phyloP scores from a whole-genome alignment of 2,329 filamentous ascomycete genomes.

The Neofusicoccum cordaticola region DNA sequence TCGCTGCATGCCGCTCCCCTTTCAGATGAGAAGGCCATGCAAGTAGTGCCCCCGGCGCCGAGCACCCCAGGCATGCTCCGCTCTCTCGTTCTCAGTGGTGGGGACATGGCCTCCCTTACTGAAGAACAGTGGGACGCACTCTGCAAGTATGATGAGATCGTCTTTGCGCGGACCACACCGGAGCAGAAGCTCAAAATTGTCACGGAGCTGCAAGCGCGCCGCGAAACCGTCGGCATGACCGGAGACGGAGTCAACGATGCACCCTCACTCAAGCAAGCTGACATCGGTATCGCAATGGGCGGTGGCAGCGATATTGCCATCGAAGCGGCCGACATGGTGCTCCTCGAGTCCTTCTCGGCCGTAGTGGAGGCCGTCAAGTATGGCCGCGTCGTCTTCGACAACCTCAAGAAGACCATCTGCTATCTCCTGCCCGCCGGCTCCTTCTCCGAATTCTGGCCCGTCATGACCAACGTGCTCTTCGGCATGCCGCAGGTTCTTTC shows the following conservation, averaged over 20 bases:
- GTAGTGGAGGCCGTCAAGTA: slow-evolving; percentile 71
- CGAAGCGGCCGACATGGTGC: slow-evolving; percentile 61
- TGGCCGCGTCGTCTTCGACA: slow-evolving; percentile 75
- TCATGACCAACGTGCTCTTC: slow-evolving; percentile 69
- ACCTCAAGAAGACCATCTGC: slow-evolving; percentile 73
- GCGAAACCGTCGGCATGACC: slow-evolving; percentile 55
- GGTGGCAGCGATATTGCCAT: slow-evolving; percentile 60
- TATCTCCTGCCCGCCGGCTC: slow-evolving; percentile 70
- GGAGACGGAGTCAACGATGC: slow-evolving; percentile 51
- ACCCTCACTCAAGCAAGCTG: slow-evolving; percentile 57
- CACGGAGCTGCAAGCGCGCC: slow-evolving; percentile 65
- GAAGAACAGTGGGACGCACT: slow-evolving; percentile 68
- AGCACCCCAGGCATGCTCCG: slow-evolving; percentile 51
- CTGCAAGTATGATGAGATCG: slow-evolving; percentile 65
- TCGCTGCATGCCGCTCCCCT: background rate
- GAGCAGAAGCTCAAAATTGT: slow-evolving; percentile 80
- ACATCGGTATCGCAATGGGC: slow-evolving; percentile 59
- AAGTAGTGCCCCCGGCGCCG: slow-evolving; percentile 29
- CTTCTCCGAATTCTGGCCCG: slow-evolving; percentile 73
- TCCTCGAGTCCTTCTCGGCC: slow-evolving; percentile 67
- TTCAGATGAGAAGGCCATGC: background rate
- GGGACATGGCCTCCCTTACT: slow-evolving; percentile 61
- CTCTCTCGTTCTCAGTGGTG: slow-evolving; percentile 32
- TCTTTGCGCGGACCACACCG: slow-evolving; percentile 73
- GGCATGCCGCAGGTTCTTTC: slow-evolving; percentile 71